Percentiles rank a stretch among this genome's conserved stretches.
Evolutionary conservation across 352 stramenopile species (phyloP).

Genomic region (Globisporangium uncinulatum): DNA sequence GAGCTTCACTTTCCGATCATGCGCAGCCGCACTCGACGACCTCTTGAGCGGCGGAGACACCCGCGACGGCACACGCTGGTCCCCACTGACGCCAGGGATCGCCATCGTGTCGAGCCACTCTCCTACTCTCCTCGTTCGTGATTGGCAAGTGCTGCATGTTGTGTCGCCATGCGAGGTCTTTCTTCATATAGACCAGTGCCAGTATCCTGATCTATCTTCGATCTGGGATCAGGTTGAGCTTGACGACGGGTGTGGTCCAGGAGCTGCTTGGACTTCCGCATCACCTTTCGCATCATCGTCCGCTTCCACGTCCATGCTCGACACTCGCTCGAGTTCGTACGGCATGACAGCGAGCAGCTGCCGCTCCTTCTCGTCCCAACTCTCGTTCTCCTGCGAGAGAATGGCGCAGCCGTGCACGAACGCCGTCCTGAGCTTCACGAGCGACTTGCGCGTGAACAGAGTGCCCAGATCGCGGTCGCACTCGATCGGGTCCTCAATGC

Average conservation of each 20-base stretch:
- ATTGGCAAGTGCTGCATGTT: neutral
- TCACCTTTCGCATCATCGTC: neutral
- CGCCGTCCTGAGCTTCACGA: conserved; percentile 42
- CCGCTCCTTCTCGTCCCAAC: neutral
- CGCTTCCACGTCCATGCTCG: neutral
- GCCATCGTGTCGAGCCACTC: conserved; percentile 2
- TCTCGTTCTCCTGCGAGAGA: conserved; percentile 13
- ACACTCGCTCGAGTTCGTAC: conserved; percentile 8
- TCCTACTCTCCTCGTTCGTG: too few species aligned
- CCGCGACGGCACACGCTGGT: neutral
- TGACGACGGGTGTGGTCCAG: too few species aligned
- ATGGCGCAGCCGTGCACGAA: conserved; percentile 42
- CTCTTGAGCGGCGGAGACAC: neutral
- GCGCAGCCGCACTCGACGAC: neutral
- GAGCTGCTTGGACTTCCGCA: too few species aligned
- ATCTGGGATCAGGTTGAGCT: too few species aligned
- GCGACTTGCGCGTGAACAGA: conserved; percentile 53
- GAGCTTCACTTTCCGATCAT: conserved; percentile 47
- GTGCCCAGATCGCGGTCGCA: conserved; percentile 55
- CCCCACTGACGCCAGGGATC: neutral
- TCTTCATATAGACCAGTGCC: neutral
- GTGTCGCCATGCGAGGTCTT: neutral
- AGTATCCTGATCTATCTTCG: too few species aligned
- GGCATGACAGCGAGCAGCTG: conserved; percentile 5
- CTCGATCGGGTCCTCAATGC: conserved; percentile 81